A percentile compares a stretch with the other conserved stretches of the same genome.
phyloP scores from a whole-genome alignment of 805 yeast species.

The Cyberlindnera galapagoensis region DNA sequence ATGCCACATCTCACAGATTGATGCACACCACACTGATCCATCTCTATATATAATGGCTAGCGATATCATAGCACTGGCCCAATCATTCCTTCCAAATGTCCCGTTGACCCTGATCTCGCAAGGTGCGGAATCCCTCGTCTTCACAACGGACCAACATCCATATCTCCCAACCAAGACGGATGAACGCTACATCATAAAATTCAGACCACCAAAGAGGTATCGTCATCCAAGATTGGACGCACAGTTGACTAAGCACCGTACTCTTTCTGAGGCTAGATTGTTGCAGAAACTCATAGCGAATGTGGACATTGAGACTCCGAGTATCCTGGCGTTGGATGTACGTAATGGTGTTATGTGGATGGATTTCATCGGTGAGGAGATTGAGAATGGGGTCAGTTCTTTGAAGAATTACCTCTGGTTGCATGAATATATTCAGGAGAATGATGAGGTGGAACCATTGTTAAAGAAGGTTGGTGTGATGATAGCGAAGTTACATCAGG shows the following conservation, averaged over 20 bases:
- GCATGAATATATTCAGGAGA: constrained; percentile 31
- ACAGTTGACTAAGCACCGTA: constrained; percentile 69
- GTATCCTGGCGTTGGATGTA: constrained; percentile 69
- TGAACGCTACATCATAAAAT: constrained; percentile 58
- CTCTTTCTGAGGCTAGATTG: constrained; percentile 78
- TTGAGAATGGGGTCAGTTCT: constrained; percentile 50
- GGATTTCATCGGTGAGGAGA: constrained; percentile 61
- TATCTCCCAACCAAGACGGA: constrained; percentile 35
- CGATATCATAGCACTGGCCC: constrained; percentile 38
- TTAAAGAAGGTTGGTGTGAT: constrained; percentile 54
- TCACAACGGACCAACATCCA: constrained; percentile 59
- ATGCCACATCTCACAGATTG: too few relatives aligned
- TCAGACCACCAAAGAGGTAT: constrained; percentile 85
- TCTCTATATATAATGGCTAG: constrained; percentile 47
- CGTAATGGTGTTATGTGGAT: constrained; percentile 81
- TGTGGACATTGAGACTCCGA: constrained; percentile 61
- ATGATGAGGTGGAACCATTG: constrained; percentile 18
- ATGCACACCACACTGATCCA: too few relatives aligned
- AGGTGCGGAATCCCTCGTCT: constrained; percentile 89
- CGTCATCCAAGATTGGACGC: constrained; percentile 80
- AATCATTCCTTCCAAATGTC: constrained; percentile 38
- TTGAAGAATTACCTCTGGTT: constrained; percentile 72
- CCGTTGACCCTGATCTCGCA: constrained; percentile 60
- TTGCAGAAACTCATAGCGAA: constrained; percentile 45
- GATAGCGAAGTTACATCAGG: constrained; percentile 64